These are phyloP conservation scores for Polytolypa hystricis DNA, from an alignment of 2,329 filamentous ascomycete species.

Conservation along the genomic window DNA sequence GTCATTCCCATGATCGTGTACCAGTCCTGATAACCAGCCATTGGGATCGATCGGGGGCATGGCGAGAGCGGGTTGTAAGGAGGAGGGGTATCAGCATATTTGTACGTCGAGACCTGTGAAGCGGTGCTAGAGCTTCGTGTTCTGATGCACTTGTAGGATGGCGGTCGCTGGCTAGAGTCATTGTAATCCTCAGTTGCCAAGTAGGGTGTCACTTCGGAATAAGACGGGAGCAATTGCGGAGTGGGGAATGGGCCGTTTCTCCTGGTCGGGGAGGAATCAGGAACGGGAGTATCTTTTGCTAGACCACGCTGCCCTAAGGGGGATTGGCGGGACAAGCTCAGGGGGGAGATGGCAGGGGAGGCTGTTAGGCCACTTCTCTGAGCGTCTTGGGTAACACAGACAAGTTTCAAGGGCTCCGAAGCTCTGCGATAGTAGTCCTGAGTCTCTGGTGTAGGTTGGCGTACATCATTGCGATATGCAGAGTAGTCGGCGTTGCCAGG, in stretches of 20 bases:
- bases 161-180: too few species aligned
- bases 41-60: constrained; percentile 56
- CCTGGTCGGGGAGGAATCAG: constrained; percentile 3
- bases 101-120: background rate
- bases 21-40: constrained; percentile 63
- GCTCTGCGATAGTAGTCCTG: too few species aligned
- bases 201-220: background rate
- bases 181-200: constrained; percentile 1
- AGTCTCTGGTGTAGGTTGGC: too few species aligned
- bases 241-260: constrained; percentile 2
- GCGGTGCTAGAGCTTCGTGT: constrained; percentile 8
- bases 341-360: too few species aligned
- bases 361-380: too few species aligned
- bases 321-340: too few species aligned
- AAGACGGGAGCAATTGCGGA: background rate
- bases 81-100: background rate
- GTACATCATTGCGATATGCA: too few species aligned
- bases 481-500: too few species aligned
- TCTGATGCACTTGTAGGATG: constrained; percentile 1
- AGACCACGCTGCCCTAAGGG: too few species aligned
- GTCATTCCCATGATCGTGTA: constrained; percentile 61
- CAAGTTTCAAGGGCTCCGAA: too few species aligned
- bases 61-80: constrained; percentile 41
- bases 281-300: too few species aligned
- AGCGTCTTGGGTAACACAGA: too few species aligned